Conservation (phyloP, 2,329 filamentous ascomycete genomes). For the Penicillium sp. region DNA sequence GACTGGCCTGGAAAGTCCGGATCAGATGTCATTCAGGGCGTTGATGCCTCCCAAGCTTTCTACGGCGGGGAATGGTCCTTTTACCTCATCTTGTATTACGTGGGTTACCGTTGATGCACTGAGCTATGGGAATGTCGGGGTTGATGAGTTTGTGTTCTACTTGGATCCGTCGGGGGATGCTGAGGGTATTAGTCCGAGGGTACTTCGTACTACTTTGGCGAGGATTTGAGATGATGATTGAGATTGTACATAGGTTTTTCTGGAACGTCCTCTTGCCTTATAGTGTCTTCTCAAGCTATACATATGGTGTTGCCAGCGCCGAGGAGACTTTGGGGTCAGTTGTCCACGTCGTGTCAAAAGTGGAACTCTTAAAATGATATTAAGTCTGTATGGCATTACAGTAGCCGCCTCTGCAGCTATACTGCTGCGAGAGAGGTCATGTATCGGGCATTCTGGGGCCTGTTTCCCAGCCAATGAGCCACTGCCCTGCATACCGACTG, state of each 20-base stretch:
- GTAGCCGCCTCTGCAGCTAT: background rate
- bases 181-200: slow-evolving; percentile 16
- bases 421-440: background rate
- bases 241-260: background rate
- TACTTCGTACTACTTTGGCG: slow-evolving; percentile 13
- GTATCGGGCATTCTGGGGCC: no score
- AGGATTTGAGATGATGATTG: slow-evolving; percentile 3
- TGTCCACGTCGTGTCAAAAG: no score
- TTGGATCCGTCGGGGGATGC: slow-evolving; percentile 18
- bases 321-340: no score
- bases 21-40: slow-evolving; percentile 22
- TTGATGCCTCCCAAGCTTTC: slow-evolving; percentile 11
- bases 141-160: slow-evolving; percentile 27
- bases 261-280: background rate
- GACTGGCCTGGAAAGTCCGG: slow-evolving; percentile 21
- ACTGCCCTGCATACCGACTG: no score
- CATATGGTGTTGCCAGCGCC: no score
- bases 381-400: background rate
- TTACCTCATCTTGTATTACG: slow-evolving; percentile 16
- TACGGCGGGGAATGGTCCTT: slow-evolving; percentile 13
- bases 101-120: slow-evolving; percentile 20
- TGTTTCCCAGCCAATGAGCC: no score
- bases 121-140: slow-evolving; percentile 23
- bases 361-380: no score
- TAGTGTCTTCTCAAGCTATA: background rate